Conservation (phyloP, 345 rosid genomes). For the Kandelia obovata region DNA sequence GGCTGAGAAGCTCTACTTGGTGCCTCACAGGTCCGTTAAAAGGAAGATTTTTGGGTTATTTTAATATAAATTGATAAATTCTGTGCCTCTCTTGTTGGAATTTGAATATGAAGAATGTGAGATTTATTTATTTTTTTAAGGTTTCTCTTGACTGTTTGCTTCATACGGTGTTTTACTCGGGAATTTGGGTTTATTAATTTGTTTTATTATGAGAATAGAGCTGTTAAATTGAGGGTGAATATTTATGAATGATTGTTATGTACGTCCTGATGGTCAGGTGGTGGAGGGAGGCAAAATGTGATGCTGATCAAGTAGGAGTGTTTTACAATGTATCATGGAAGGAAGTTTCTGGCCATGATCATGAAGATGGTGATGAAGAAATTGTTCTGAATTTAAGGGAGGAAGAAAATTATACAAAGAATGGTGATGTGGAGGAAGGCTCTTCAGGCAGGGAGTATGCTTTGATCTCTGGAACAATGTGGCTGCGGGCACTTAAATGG, state of each 20-base stretch:
- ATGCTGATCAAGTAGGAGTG: slow-evolving; percentile 6
- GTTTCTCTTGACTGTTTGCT: too few species aligned
- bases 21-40: slow-evolving; percentile 11
- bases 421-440: slow-evolving; percentile 2
- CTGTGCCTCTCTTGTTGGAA: too few species aligned
- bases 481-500: slow-evolving; percentile 27
- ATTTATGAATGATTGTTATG: too few species aligned
- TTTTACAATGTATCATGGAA: slow-evolving; percentile 15
- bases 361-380: neutral
- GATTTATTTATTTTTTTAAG: too few species aligned
- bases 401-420: neutral
- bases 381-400: slow-evolving; percentile 11
- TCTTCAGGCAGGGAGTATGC: slow-evolving; percentile 15
- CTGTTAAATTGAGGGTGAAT: too few species aligned
- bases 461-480: slow-evolving; percentile 21
- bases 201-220: too few species aligned
- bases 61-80: too few species aligned
- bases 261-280: slow-evolving; percentile 10
- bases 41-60: too few species aligned
- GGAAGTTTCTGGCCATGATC: neutral
- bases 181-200: too few species aligned
- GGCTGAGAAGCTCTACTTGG: slow-evolving; percentile 20
- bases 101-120: too few species aligned
- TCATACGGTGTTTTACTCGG: too few species aligned
- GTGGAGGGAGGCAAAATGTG: slow-evolving; percentile 14